Base-by-base conservation (phyloP, 148 eudicot species). In the Rhododendron mucronatum region DNA sequence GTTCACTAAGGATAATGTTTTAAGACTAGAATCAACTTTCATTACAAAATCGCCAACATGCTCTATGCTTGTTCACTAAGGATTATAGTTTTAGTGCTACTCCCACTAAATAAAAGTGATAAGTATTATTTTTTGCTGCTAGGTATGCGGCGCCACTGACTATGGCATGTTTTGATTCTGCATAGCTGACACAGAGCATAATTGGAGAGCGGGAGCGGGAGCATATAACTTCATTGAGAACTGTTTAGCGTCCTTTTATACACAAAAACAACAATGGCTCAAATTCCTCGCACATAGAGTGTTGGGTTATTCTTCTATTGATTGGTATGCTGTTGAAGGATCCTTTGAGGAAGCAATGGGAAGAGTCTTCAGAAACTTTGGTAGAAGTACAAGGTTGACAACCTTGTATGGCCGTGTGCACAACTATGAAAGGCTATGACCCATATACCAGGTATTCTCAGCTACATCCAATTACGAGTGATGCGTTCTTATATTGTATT, bases 341-440 rank as follows among this genome's bases (percentile, higher is more conserved):
- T 93, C 99, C 41, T 94, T 93, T 81, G 95, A 82, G 76, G 98
- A 96, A 86, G 98, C 99, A 71, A 96, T 96, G 98, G 99, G 99
- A 59, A 91, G 98, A 86, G 93, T 91, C 83, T 41, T 59, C 73
- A 7, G 96, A 96, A 50, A 92, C 30, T 30, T 30, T 30, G 30
- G 30, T 30, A 30, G 30, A 30, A 30, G 30, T 30, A 30, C 30
- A 30, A 30, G 30, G 30, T 30, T 30, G 30, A 30, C 30, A 30
- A 30, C 30, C 30, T 30, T 30, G 0, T 30, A 30, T 30, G 30
- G 30, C 30, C 30, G 30, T 30, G 30, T 30, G 30, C 30, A 30
- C 30, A 30, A 30, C 30, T 30, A 30, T 30, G 30, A 30, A 30
- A 30, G 30, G 30, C 30, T 0, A 30, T 30, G 30, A 0, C 30